Percentiles rank a stretch among this genome's conserved stretches.
Conservation (phyloP, 2,329 filamentous ascomycete genomes). For the Thermothelomyces thermophilus region DNA sequence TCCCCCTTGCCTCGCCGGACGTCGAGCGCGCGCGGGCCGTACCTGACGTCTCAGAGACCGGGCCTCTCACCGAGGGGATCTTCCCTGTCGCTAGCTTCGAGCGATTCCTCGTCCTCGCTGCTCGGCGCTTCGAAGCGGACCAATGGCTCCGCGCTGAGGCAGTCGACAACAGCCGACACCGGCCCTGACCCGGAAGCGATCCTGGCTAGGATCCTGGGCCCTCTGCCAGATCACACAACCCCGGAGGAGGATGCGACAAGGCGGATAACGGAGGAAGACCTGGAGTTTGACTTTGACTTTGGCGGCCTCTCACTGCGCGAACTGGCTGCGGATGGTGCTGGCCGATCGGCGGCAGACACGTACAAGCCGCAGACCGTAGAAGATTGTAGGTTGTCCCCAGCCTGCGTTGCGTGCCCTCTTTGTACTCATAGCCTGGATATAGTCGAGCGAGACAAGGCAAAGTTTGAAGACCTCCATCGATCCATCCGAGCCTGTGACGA, state of each 20-base stretch:
- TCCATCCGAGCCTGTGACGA: slow-evolving; percentile 90
- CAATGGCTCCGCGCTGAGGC: slow-evolving; percentile 64
- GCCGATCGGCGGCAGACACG: slow-evolving; percentile 26
- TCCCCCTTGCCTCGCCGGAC: slow-evolving; percentile 65
- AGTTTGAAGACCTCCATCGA: slow-evolving; percentile 82
- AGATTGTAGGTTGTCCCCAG: slow-evolving; percentile 52
- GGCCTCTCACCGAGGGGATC: slow-evolving; percentile 66
- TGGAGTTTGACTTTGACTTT: slow-evolving; percentile 70
- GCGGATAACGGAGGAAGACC: slow-evolving; percentile 41
- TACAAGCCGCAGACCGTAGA: slow-evolving; percentile 57
- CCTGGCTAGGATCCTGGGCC: slow-evolving; percentile 45
- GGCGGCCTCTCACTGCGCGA: slow-evolving; percentile 68
- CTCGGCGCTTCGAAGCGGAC: slow-evolving; percentile 56
- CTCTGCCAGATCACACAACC: slow-evolving; percentile 20
- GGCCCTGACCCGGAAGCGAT: slow-evolving; percentile 65
- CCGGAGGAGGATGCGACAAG: slow-evolving; percentile 6
- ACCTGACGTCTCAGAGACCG: slow-evolving; percentile 60
- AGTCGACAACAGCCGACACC: slow-evolving; percentile 45
- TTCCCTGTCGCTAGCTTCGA: slow-evolving; percentile 68
- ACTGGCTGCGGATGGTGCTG: slow-evolving; percentile 44
- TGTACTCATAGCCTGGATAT: slow-evolving; percentile 19
- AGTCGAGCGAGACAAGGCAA: slow-evolving; percentile 76
- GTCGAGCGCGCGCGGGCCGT: slow-evolving; percentile 61
- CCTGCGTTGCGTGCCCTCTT: background rate
- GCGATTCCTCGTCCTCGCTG: slow-evolving; percentile 70